phyloP scores from a whole-genome alignment of 1,284 basidiomycete species.

The Erythrobasidium hasegawianum region DNA sequence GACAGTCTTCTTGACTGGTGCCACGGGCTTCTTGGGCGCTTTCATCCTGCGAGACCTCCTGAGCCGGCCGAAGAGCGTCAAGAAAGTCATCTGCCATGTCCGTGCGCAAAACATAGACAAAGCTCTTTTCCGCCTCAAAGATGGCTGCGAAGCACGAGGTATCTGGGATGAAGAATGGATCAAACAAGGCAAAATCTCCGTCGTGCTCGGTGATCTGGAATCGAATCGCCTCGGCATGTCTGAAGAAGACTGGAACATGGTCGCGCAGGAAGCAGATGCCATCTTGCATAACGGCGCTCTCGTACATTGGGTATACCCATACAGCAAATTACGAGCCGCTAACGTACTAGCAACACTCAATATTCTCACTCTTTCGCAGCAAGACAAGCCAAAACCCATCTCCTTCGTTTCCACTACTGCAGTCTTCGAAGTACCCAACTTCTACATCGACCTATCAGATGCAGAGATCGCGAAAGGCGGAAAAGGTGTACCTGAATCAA shows the following conservation, averaged over 20 bases:
- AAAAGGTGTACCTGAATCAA: slow-evolving; percentile 76
- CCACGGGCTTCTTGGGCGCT: slow-evolving; percentile 93
- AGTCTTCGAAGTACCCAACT: slow-evolving; percentile 72
- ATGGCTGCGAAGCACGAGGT: slow-evolving; percentile 75
- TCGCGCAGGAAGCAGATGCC: slow-evolving; percentile 73
- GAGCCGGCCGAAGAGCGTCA: slow-evolving; percentile 58
- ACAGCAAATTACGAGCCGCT: slow-evolving; percentile 82
- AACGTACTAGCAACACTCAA: slow-evolving; percentile 89
- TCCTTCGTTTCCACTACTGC: slow-evolving; percentile 94
- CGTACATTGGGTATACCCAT: slow-evolving; percentile 99
- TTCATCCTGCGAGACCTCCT: slow-evolving; percentile 85
- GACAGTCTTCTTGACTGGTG: slow-evolving; percentile 91
- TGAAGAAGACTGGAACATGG: slow-evolving; percentile 61
- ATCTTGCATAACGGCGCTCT: slow-evolving; percentile 94
- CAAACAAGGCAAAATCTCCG: slow-evolving; percentile 64
- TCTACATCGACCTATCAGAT: slow-evolving; percentile 86
- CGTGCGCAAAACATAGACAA: slow-evolving; percentile 65
- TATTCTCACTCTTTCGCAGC: slow-evolving; percentile 62
- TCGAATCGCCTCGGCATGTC: slow-evolving; percentile 72
- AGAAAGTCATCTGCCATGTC: slow-evolving; percentile 87
- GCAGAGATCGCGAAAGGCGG: slow-evolving; percentile 55
- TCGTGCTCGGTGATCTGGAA: slow-evolving; percentile 83
- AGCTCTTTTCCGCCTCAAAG: slow-evolving; percentile 68
- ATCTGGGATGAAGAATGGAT: slow-evolving; percentile 93
- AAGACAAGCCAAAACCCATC: slow-evolving; percentile 64